These are phyloP conservation scores for Aspergillus sp. DNA, from an alignment of 2,329 filamentous ascomycete species.

Conservation along the genomic window DNA sequence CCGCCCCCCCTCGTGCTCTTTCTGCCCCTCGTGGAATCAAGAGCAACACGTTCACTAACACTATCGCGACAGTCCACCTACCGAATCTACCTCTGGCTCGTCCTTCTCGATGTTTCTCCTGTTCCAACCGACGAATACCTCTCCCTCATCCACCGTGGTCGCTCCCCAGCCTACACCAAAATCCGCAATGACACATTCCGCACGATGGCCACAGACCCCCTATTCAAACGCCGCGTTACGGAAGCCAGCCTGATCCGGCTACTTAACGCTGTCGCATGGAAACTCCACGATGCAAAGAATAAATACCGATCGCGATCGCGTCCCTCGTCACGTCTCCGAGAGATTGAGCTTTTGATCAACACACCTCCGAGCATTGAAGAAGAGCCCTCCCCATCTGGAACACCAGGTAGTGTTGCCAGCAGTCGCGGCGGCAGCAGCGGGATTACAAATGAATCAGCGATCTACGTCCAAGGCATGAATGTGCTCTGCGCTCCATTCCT, in stretches of 20 bases:
- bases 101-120: conserved; percentile 84
- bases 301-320: conserved; percentile 51
- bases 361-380: conserved; percentile 42
- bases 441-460: conserved; percentile 67
- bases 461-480: conserved; percentile 99
- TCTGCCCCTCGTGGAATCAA: too few species aligned
- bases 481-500: conserved; percentile 93
- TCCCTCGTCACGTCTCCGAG: conserved; percentile 48
- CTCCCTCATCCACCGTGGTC: conserved; percentile 83
- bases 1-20: not conserved
- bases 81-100: conserved; percentile 94
- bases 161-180: conserved; percentile 92
- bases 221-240: conserved; percentile 91
- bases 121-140: conserved; percentile 87
- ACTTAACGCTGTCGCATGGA: conserved; percentile 94
- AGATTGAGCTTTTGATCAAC: conserved; percentile 45
- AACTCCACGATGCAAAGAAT: conserved; percentile 75
- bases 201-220: conserved; percentile 92
- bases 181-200: conserved; percentile 98
- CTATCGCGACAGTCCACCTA: conserved; percentile 69
- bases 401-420: conserved; percentile 20
- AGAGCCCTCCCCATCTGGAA: conserved; percentile 43
- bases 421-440: conserved; percentile 17
- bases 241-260: conserved; percentile 93
- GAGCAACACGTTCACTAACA: conserved; percentile 11